These are phyloP conservation scores for Thyridium curvatum DNA, from an alignment of 2,329 filamentous ascomycete genomes.

Conservation along the genomic window DNA sequence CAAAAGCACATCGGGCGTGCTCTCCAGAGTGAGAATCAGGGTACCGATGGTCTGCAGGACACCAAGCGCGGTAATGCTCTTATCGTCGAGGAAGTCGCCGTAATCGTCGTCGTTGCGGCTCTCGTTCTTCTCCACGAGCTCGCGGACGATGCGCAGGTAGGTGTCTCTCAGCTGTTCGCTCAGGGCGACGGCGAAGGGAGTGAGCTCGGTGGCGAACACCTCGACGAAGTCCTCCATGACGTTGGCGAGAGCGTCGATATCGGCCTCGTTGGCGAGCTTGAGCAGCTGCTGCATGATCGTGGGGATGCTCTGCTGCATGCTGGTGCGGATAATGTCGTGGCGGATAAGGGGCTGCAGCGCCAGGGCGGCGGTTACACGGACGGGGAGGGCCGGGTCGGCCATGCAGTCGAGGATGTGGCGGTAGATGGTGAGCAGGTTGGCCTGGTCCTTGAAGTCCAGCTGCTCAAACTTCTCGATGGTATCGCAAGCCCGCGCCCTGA, in stretches of 20 bases:
- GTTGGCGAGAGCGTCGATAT: slow-evolving; percentile 93
- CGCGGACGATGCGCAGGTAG: slow-evolving; percentile 86
- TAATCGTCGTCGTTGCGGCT: slow-evolving; percentile 71
- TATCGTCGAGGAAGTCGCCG: slow-evolving; percentile 92
- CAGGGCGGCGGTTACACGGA: slow-evolving; percentile 88
- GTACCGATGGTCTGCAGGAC: slow-evolving; percentile 97
- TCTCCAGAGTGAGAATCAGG: slow-evolving; percentile 92
- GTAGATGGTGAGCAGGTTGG: slow-evolving; percentile 95
- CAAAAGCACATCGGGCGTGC: slow-evolving; percentile 88
- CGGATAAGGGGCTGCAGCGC: slow-evolving; percentile 93
- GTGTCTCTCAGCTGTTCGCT: slow-evolving; percentile 95
- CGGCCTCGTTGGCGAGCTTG: slow-evolving; percentile 94
- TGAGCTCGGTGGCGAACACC: slow-evolving; percentile 94
- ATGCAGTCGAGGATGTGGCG: slow-evolving; percentile 95
- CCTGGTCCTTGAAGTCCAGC: slow-evolving; percentile 91
- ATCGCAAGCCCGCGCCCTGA: slow-evolving; percentile 91
- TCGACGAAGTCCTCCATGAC: slow-evolving; percentile 99
- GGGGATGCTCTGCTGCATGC: slow-evolving; percentile 96
- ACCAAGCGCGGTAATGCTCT: slow-evolving; percentile 94
- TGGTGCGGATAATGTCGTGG: slow-evolving; percentile 86
- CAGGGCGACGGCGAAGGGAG: slow-evolving; percentile 91
- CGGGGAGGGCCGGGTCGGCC: slow-evolving; percentile 88
- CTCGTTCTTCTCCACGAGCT: slow-evolving; percentile 82
- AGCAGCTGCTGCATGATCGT: slow-evolving; percentile 99
- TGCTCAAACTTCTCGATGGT: slow-evolving; percentile 97